phyloP scores from a whole-genome alignment of 1,284 basidiomycete genomes.

The Lignosus rhinocerotis region DNA sequence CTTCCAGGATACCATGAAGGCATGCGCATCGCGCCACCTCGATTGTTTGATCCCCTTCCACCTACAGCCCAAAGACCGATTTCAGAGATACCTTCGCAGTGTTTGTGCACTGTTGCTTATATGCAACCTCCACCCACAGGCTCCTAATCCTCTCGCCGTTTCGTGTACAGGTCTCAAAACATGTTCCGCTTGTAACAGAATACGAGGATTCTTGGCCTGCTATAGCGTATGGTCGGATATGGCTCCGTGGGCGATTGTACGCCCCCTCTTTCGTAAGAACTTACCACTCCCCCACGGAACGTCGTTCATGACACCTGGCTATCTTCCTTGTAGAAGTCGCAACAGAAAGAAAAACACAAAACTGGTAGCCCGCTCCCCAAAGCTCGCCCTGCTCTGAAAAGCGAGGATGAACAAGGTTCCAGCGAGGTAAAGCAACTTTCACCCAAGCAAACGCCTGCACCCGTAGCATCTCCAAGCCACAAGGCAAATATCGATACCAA shows the following conservation, averaged over 20 bases:
- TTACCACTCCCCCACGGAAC: too few relatives aligned
- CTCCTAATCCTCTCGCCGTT: background rate
- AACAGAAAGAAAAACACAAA: too few relatives aligned
- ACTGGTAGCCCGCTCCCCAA: too few relatives aligned
- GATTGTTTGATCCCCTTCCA: background rate
- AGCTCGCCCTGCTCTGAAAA: too few relatives aligned
- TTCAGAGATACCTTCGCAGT: background rate
- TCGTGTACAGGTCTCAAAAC: background rate
- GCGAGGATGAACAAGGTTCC: too few relatives aligned
- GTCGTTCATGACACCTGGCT: too few relatives aligned
- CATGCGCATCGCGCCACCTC: background rate
- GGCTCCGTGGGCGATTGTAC: background rate
- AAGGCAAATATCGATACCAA: too few relatives aligned
- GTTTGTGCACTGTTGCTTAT: background rate
- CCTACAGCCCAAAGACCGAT: background rate
- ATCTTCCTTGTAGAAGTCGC: too few relatives aligned
- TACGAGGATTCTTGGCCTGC: constrained; percentile 5
- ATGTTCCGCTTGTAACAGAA: background rate
- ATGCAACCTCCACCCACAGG: background rate
- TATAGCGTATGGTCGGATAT: background rate
- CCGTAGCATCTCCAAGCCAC: too few relatives aligned
- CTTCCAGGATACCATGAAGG: background rate
- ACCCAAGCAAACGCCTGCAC: too few relatives aligned
- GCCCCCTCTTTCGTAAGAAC: too few relatives aligned
- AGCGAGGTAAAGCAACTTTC: too few relatives aligned